Evolutionary conservation across 768 basidiomycete species (phyloP).

Genomic region (Collybia nuda): DNA sequence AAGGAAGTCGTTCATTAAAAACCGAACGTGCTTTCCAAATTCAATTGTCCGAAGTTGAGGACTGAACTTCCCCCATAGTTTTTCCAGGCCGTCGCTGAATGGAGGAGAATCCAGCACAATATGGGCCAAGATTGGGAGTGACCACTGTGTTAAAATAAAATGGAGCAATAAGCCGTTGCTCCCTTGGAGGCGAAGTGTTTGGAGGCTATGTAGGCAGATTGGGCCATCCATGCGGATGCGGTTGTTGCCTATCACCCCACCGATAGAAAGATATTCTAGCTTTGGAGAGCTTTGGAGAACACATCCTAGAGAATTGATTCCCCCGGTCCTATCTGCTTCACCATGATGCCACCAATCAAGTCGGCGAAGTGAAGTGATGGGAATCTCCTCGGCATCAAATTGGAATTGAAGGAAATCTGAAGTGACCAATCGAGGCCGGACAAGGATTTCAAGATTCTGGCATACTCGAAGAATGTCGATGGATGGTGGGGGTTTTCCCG

Average conservation of each 20-base stretch:
- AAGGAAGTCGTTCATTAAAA: slow-evolving; percentile 50
- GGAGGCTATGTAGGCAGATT: slow-evolving; percentile 43
- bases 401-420: slow-evolving; percentile 43
- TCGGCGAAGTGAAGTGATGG: slow-evolving; percentile 52
- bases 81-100: slow-evolving; percentile 34
- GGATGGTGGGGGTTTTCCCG: slow-evolving; percentile 26
- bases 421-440: slow-evolving; percentile 39
- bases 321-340: slow-evolving; percentile 59
- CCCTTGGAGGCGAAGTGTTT: slow-evolving; percentile 52
- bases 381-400: slow-evolving; percentile 46
- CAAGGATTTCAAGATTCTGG: slow-evolving; percentile 50
- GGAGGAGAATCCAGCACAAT: slow-evolving; percentile 52
- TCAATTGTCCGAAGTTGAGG: slow-evolving; percentile 52
- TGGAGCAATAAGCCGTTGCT: slow-evolving; percentile 51
- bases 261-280: slow-evolving; percentile 57
- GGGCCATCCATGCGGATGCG: slow-evolving; percentile 18
- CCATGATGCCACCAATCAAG: slow-evolving; percentile 70
- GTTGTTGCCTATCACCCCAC: slow-evolving; percentile 38
- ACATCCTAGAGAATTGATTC: slow-evolving; percentile 58
- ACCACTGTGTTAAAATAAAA: slow-evolving; percentile 46
- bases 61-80: slow-evolving; percentile 51
- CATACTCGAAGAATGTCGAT: slow-evolving; percentile 51
- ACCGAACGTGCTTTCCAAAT: slow-evolving; percentile 56
- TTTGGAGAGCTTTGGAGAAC: slow-evolving; percentile 55
- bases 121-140: slow-evolving; percentile 50